Conservation (phyloP, 306 rosid species). For the Cicer judaicum region DNA sequence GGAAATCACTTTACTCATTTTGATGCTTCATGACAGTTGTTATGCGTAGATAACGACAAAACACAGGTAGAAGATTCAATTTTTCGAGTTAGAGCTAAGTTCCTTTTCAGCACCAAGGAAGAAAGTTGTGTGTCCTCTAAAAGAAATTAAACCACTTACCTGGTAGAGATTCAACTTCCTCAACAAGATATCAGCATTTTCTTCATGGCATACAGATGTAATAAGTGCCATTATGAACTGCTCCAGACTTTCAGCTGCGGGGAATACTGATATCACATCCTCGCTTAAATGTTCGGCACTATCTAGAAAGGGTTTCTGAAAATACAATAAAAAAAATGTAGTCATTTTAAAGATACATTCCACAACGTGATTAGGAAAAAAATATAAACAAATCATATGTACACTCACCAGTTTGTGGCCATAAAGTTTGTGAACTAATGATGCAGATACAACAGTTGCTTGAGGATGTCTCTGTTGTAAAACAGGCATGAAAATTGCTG, state of each 20-base stretch:
- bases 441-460: constrained; percentile 76
- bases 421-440: constrained; percentile 93
- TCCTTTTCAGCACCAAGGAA: constrained; percentile 25
- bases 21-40: constrained; percentile 15
- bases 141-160: constrained; percentile 52
- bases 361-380: constrained; percentile 30
- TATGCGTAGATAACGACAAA: constrained; percentile 4
- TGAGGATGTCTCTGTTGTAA: constrained; percentile 93
- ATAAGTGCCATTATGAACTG: constrained; percentile 79
- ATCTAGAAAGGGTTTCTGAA: constrained; percentile 92
- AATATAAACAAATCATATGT: constrained; percentile 24
- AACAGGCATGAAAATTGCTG: constrained; percentile 77
- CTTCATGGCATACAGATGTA: constrained; percentile 74
- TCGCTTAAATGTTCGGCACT: constrained; percentile 86
- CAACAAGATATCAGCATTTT: constrained; percentile 71
- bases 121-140: not conserved
- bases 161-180: constrained; percentile 81
- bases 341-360: constrained; percentile 41
- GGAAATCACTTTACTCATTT: constrained; percentile 11
- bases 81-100: constrained; percentile 27
- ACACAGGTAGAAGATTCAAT: constrained; percentile 34
- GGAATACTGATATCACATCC: constrained; percentile 94
- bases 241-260: constrained; percentile 94
- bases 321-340: constrained; percentile 34
- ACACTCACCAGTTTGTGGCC: constrained; percentile 84